A percentile compares a stretch with the other conserved stretches of the same genome.
Evolutionary conservation across 345 rosid species (phyloP).

Genomic region (Brassica carinata): DNA sequence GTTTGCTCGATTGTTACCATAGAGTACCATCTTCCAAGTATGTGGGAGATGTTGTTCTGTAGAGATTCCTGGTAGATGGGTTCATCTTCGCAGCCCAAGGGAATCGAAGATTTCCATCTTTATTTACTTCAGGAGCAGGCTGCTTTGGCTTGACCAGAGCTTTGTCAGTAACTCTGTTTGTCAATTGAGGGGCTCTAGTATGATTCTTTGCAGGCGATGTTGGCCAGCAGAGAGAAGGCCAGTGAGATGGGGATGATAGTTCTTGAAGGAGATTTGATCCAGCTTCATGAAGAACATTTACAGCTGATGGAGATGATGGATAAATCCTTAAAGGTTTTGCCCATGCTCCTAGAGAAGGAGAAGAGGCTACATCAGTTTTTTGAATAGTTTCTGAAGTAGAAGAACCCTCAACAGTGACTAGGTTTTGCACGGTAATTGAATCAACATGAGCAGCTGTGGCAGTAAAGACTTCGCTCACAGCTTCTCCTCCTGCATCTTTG

Average conservation of each 20-base stretch:
- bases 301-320: neutral
- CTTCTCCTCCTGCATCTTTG: too few species aligned
- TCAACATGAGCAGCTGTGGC: too few species aligned
- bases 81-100: neutral
- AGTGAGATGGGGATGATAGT: neutral
- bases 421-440: too few species aligned
- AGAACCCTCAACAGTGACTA: neutral
- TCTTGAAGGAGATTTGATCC: neutral
- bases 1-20: neutral
- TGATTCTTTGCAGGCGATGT: neutral
- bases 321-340: neutral
- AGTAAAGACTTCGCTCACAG: too few species aligned
- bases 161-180: neutral
- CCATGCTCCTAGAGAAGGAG: neutral
- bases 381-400: neutral
- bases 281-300: neutral
- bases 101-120: neutral
- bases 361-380: neutral
- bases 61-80: neutral
- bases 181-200: neutral
- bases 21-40: neutral
- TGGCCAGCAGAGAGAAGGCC: neutral
- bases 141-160: neutral
- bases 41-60: neutral
- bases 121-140: neutral